Conservation (phyloP, 2,329 filamentous ascomycete species). For the Corinectria fuckeliana region DNA sequence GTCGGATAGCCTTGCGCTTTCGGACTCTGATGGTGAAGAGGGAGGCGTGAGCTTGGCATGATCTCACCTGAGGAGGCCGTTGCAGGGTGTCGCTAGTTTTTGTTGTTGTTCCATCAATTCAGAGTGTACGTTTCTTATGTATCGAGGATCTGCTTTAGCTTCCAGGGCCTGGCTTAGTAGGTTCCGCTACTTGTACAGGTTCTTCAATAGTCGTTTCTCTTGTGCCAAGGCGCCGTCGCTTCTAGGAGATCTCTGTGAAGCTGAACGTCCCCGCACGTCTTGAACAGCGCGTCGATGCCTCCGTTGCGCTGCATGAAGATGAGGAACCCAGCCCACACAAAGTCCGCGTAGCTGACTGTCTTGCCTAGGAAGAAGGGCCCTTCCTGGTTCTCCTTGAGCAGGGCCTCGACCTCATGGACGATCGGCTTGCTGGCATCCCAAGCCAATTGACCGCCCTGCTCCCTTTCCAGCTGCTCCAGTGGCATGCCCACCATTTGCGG, state of each 20-base stretch:
- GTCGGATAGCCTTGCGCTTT: not conserved
- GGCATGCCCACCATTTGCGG: slow-evolving; percentile 56
- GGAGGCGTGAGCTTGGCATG: slow-evolving; percentile 16
- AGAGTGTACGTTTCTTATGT: not conserved
- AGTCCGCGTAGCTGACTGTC: slow-evolving; percentile 62
- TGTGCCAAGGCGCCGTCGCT: slow-evolving; percentile 48
- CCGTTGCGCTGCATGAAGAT: slow-evolving; percentile 49
- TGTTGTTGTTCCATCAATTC: not conserved
- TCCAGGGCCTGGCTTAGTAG: not conserved
- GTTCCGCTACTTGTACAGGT: not conserved
- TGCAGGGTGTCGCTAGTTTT: not conserved
- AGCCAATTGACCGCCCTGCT: slow-evolving; percentile 55
- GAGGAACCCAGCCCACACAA: slow-evolving; percentile 59
- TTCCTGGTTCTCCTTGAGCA: slow-evolving; percentile 60
- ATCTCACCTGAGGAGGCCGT: not conserved
- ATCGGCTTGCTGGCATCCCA: slow-evolving; percentile 53
- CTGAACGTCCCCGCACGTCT: slow-evolving; percentile 45
- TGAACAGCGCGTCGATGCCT: slow-evolving; percentile 44
- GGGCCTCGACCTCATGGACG: slow-evolving; percentile 46
- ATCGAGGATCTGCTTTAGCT: slow-evolving; percentile 5
- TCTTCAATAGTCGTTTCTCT: slow-evolving; percentile 46
- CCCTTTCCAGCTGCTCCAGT: slow-evolving; percentile 55
- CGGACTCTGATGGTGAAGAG: slow-evolving; percentile 28
- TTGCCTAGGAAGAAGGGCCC: slow-evolving; percentile 69
- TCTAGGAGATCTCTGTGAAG: slow-evolving; percentile 50